Evolutionary conservation across 306 rosid genomes (phyloP), one percentile per base, ranked within the genome.

Genomic region (Rosa chinensis): DNA sequence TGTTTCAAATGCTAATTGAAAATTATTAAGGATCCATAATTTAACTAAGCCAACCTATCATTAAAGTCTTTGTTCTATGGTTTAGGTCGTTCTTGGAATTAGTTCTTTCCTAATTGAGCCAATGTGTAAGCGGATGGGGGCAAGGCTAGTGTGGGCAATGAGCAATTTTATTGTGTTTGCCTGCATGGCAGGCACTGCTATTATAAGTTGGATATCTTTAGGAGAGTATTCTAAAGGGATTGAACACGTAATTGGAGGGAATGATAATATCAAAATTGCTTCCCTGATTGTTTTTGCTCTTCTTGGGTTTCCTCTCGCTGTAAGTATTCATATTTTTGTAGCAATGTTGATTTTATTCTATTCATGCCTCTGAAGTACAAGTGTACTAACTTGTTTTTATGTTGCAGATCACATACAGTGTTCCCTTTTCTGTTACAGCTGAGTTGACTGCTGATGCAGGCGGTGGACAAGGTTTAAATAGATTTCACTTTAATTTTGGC

Each of bases 291-390:
- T 96, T 64, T 96, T 96, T 89, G 85, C 93, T 69, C 90, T 96
- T 81, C 99, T 96, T 82, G 98, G 99, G 75, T 96, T 96, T 83
- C 99, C 99, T 45, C 98, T 96, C 21, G 97, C 99, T 5, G 99
- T 96, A 87, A 91, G 94, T 86, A 67, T 43, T 66, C 43, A 43
- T 73, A 50, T n/a, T 20, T 66, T 76, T 68, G 66, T 66, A 48
- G 48, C 66, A 21, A 28, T 75, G 79, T 62, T 14, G 52, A 69
- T 79, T 66, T 64, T 23, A 11, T 77, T 81, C 23, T 4, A 28
- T 73, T 78, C 10, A 71, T 81, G 61, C 50, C 18, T 56, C 45
- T 63, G 45, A 75, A 81, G 40, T 74, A 80, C 78, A 35, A 67
- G 28, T 79, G 43, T 81, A 40, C 58, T 82, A 82, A 52, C 21